Evolutionary conservation across 495 filamentous ascomycete genomes (phyloP).

Genomic region (Sordaria brevicollis): DNA sequence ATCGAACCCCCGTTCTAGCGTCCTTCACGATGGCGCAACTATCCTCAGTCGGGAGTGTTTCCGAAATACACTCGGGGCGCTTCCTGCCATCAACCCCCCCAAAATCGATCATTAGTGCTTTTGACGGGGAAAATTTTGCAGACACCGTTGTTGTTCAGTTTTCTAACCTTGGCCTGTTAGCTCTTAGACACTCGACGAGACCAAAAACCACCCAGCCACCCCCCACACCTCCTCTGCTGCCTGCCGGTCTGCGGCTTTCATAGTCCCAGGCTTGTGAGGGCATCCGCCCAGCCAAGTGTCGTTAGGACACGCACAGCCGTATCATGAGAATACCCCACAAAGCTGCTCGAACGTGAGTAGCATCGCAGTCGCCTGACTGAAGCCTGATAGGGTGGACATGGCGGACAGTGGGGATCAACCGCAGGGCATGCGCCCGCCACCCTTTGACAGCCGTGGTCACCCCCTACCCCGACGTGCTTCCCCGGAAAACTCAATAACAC

Average conservation of each 20-base stretch:
- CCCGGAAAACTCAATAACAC: conserved; percentile 29
- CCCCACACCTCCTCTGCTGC: neutral
- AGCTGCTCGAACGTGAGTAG: neutral
- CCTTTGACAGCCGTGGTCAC: conserved; percentile 16
- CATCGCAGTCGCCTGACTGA: neutral
- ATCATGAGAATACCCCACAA: neutral
- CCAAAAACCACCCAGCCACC: neutral
- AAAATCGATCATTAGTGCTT: neutral
- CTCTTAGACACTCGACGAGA: neutral
- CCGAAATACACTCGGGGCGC: neutral
- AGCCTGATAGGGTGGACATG: conserved; percentile 13
- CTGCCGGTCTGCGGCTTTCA: neutral
- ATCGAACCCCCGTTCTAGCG: neutral
- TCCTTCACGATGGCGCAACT: neutral
- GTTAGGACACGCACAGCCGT: neutral
- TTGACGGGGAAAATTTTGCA: neutral
- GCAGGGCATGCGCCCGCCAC: conserved; percentile 16
- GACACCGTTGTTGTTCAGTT: neutral
- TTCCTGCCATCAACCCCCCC: neutral
- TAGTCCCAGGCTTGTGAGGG: neutral
- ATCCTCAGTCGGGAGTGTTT: neutral
- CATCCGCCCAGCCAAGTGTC: neutral
- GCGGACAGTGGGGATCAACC: conserved; percentile 1
- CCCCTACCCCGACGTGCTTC: conserved; percentile 28
- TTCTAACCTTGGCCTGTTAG: neutral